Evolutionary conservation across 2,329 filamentous ascomycete species (phyloP), one percentile per base, ranked within the genome.

Genomic region (Emericellopsis atlantica): DNA sequence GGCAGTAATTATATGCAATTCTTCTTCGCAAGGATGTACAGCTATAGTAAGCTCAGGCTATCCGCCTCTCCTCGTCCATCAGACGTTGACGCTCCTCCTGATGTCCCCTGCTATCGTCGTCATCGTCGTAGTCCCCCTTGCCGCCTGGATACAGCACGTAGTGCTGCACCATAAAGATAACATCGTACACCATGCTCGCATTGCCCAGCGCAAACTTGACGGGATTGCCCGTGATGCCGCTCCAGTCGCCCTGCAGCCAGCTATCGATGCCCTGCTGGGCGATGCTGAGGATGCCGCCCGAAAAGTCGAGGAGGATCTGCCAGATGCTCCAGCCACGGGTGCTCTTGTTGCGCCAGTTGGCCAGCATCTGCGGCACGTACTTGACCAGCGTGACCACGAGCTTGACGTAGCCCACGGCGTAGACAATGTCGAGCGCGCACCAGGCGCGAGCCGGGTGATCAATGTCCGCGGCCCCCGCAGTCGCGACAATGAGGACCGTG

Each of bases 121-220:
- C 41, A 4, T 29, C 33, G 7, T 45, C 45, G 18, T 47, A 44
- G 11, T 43, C 41, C 6, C 23, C 36, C n/a, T 36, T 38, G 16
- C 38, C 33, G 18, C 43, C 41, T 21, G 54, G 51, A 43, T 95
- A 96, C 16, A 95, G 59, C 31, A 89, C 65, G 52, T 89, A 96
- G 61, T 96, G 92, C 64, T 98, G 92, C 5, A 74, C 54, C 40
- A 96, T 81, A 56, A 96, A 96, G 38, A 95, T 68, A 26, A 83
- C 47, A 56, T 96, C 90, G 57, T 95, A 96, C 3, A 85, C 58
- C 51, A 96, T 81, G 43, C 81, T 87, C 36, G 95, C 76, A 54
- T 94, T 90, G 12, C 85, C 84, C 34, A 96, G 70, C 3, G 80
- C 78, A 44, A 96, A 78, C 65, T 96, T 98, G 50, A 92, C 81